Percentiles rank a stretch among this genome's conserved stretches.
These are phyloP conservation scores for Astrothelium macrocarpum DNA, from an alignment of 495 filamentous ascomycete genomes.

Conservation along the genomic window DNA sequence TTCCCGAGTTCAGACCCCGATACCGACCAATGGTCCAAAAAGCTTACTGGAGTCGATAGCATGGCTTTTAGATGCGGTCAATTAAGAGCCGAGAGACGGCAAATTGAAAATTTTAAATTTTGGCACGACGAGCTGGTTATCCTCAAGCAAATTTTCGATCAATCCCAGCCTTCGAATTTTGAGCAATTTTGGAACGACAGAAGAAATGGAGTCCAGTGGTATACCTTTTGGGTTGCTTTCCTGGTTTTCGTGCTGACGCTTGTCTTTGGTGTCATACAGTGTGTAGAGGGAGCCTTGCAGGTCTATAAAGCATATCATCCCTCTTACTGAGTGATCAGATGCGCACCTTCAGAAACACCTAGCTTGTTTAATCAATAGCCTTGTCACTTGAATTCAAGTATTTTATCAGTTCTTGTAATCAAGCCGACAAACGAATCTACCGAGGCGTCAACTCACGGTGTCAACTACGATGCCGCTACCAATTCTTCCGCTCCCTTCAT, in stretches of 20 bases:
- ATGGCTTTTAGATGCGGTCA: constrained; percentile 7
- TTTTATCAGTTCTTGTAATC: neutral
- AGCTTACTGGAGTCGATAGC: neutral
- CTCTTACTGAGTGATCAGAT: neutral
- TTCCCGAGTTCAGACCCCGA: constrained; percentile 30
- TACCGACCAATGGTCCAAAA: constrained; percentile 9
- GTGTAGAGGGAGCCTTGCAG: constrained; percentile 17
- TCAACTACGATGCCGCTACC: neutral
- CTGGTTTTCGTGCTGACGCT: constrained; percentile 39
- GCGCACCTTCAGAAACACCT: too few relatives aligned
- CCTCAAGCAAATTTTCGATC: constrained; percentile 44
- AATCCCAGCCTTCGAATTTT: constrained; percentile 37
- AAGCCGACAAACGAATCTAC: too few relatives aligned
- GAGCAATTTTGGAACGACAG: constrained; percentile 45
- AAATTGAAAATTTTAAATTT: constrained; percentile 38
- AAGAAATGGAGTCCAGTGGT: constrained; percentile 44
- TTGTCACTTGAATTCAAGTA: too few relatives aligned
- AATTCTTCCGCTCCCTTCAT: neutral
- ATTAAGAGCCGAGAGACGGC: constrained; percentile 27
- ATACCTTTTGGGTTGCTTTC: constrained; percentile 47
- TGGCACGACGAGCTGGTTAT: constrained; percentile 45
- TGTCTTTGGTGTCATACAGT: constrained; percentile 45
- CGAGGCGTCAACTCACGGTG: too few relatives aligned
- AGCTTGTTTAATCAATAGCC: too few relatives aligned
- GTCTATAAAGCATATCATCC: neutral